A percentile compares a stretch with the other conserved stretches of the same genome.
Conservation (phyloP, 2,329 filamentous ascomycete species). For the Penicillium crustosum region DNA sequence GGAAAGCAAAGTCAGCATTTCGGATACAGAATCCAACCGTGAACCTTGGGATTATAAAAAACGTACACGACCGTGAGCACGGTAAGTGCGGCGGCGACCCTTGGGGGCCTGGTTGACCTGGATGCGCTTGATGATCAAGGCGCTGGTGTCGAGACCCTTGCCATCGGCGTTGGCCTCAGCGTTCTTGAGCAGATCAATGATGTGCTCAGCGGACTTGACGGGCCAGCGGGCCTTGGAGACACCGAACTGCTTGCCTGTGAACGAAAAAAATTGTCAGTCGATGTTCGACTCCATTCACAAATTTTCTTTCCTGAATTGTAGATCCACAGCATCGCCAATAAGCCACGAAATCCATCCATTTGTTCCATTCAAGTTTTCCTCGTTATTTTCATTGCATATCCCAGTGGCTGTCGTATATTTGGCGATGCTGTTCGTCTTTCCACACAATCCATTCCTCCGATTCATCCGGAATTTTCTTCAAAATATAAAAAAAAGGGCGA, state of each 20-base stretch:
- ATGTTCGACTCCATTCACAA: slow-evolving; percentile 5
- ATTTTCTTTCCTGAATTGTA: slow-evolving; percentile 5
- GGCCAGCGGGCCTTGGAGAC: slow-evolving; percentile 98
- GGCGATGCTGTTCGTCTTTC: slow-evolving; percentile 3
- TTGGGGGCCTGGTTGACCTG: slow-evolving; percentile 99
- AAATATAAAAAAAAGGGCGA: slow-evolving; percentile 28
- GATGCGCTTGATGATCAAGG: slow-evolving; percentile 99
- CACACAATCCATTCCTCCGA: slow-evolving; percentile 11
- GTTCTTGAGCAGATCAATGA: slow-evolving; percentile 95
- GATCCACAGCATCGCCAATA: slow-evolving; percentile 12
- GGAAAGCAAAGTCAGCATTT: slow-evolving; percentile 20
- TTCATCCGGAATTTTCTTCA: slow-evolving; percentile 17
- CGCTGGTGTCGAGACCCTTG: slow-evolving; percentile 95
- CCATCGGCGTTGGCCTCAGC: slow-evolving; percentile 95
- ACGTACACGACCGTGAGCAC: slow-evolving; percentile 99
- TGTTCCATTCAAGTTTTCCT: background rate
- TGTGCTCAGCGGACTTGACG: slow-evolving; percentile 98
- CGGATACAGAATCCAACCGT: too few relatives aligned
- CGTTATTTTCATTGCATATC: background rate
- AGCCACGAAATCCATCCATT: background rate
- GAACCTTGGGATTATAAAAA: slow-evolving; percentile 21
- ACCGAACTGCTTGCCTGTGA: slow-evolving; percentile 94
- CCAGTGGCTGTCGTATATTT: slow-evolving; percentile 9
- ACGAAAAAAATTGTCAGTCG: slow-evolving; percentile 19
- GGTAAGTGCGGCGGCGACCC: slow-evolving; percentile 98